Evolutionary conservation across 2,329 filamentous ascomycete genomes (phyloP), one percentile per base, ranked within the genome.

Genomic region (Cadophora gregata): DNA sequence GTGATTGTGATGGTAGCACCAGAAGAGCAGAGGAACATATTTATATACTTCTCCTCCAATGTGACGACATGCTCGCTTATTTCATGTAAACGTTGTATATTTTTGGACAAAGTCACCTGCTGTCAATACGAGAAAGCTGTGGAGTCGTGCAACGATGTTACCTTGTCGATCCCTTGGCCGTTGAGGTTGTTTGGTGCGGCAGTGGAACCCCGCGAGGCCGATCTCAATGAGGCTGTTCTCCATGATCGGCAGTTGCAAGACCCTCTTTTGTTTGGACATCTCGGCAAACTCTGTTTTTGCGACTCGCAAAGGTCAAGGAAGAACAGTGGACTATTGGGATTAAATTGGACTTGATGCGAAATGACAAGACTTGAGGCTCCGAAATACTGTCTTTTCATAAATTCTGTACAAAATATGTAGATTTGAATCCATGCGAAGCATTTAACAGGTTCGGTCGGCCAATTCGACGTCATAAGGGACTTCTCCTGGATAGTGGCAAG

Each of bases 81-180:
- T n/a, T n/a, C 47, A 10, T 50, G 21, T 6, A 24, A 51, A 29
- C 3, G 21, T 58, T 24, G n/a, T n/a, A 12, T 58, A 42, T 58
- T 58, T 42, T 58, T 58, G 53, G 53, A 25, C 31, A 21, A 56
- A 38, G 53, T 58, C 53, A 58, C 31, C 53, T 58, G 53, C 21
- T 42, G 31, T 58, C 53, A 58, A 58, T 58, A 58, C 53, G 53
- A 58, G 53, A 10, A 24, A 8, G 29, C 25, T 58, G 53, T 58
- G 53, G 53, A 58, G 53, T 58, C 53, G 53, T 58, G 31, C 33
- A 58, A 58, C 53, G 53, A 25, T 38, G 2, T 56, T 36, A 19
- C 29, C 53, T 24, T n/a, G 19, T 14, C 36, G 6, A 16, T 4
- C 19, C 27, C 53, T 56, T 56, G 31, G 53, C 53, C 53, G 53